Base-by-base conservation (phyloP, 306 rosid species). In the Acacia crassicarpa region DNA sequence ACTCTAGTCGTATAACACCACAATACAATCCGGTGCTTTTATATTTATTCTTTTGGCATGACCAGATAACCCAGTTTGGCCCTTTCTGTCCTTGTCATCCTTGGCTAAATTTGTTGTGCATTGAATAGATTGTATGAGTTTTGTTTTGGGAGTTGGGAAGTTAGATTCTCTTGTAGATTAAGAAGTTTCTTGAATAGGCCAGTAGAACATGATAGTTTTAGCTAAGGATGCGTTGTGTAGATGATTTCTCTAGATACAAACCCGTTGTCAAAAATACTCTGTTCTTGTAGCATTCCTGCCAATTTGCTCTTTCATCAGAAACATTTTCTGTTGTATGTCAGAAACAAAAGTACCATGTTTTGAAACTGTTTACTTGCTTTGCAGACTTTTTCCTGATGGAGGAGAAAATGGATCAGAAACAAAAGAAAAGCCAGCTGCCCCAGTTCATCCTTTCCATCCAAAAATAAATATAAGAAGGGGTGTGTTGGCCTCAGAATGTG, bases 391-490 rank as follows among this genome's bases (percentile, higher is more conserved):
- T 75, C 90, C 97, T 0, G 92, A 89, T 76, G 93, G 87, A 51
- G 87, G 88, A n/a, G 93, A 86, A 78, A 87, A 78, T 73, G 84
- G 40, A 23, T 85, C 88, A 4, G 94, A 88, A 79, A 69, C n/a
- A 72, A 78, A 89, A 1, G 89, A 87, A 63, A 86, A 88, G 68
- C 88, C 93, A 38, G 84, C 94, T 65, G 91, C 97, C 20, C 98
- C 98, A 4, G 89, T 89, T 75, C 99, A 96, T 56, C 99, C 99
- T 27, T 96, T 96, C 80, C 99, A 96, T 88, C 98, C 99, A 13
- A 93, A 93, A 2, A 87, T 96, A 77, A 90, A 76, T n/a, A 81
- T 96, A 72, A 86, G 99, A 46, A 82, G 98, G 58, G 93, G 94
- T 1, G 83, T 96, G 45, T 72, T 96, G 86, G 92, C 94, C 15